Evolutionary conservation across 768 basidiomycete species (phyloP), one percentile per base, ranked within the genome.

Genomic region (Leccinum uliginosum): DNA sequence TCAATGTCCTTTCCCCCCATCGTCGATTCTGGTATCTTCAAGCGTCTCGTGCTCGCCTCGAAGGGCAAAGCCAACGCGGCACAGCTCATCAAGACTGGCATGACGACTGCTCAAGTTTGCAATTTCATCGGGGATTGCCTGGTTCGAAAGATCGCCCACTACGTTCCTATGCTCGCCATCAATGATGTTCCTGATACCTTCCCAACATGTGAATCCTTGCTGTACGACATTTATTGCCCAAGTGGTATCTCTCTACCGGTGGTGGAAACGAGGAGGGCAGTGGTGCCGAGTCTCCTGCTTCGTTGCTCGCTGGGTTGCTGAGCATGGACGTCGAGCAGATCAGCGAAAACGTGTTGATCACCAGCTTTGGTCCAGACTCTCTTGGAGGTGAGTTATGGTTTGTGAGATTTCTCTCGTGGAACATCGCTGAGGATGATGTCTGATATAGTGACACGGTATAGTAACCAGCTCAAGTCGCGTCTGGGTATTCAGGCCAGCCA

Each of bases 1-100:
- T 70, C 72, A 11, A 69, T 73, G 61, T 67, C 70, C 27, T 66
- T 71, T 54, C 72, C 72, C 3, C 70, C 71, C 6, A 71, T 73
- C 54, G 67, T 63, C 6, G 73, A 73, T 43, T 72, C 70, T 3
- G 69, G 69, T 19, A 67, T 70, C 58, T 70, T 70, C 62, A 70
- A 70, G 48, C 69, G 69, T 38, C 69, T 70, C 45, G 69, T 71
- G 5, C 63, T 63, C 5, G 46, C 65, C 17, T 64, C 65, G 1
- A 67, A 54, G 38, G 69, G 69, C 1, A 64, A 64, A 49, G 69
- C 67, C 3, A 70, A 70, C 53, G 71, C 67, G 1, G 54, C 65
- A 0, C 67, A 68, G 44, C 67, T 70, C 26, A 62, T 58, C 8
- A 70, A 69, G 65, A 70, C 65, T 4, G 69, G 69, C 7, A 70